These are phyloP conservation scores for Phyllosticta capitalensis DNA, from an alignment of 2,329 filamentous ascomycete species.

Conservation along the genomic window DNA sequence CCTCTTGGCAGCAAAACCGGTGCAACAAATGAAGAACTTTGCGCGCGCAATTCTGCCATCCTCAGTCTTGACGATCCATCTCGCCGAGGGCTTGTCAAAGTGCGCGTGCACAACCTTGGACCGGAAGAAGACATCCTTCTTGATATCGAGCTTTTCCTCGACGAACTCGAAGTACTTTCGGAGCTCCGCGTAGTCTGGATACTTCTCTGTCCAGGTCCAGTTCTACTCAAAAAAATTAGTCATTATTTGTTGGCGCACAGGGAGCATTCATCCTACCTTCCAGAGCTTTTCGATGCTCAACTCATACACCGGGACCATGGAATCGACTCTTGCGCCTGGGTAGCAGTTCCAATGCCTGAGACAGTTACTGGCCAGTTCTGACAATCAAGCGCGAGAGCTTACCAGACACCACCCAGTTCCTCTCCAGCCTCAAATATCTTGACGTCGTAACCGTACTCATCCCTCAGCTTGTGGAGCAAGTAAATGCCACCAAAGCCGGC, in stretches of 20 bases:
- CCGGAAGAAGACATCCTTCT: constrained; percentile 49
- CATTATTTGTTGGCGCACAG: background rate
- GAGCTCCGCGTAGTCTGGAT: constrained; percentile 44
- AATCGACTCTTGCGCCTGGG: constrained; percentile 39
- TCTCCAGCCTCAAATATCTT: constrained; percentile 33
- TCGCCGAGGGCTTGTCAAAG: constrained; percentile 39
- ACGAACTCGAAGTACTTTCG: constrained; percentile 51
- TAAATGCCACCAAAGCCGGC: constrained; percentile 35
- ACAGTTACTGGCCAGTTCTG: background rate
- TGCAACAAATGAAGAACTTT: constrained; percentile 44
- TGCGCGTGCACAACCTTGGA: constrained; percentile 44
- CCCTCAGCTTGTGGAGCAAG: constrained; percentile 31
- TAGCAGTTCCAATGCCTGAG: constrained; percentile 34
- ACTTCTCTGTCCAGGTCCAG: constrained; percentile 49
- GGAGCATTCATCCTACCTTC: constrained; percentile 21
- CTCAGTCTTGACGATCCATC: constrained; percentile 43
- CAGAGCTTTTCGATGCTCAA: constrained; percentile 39
- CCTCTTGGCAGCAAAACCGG: constrained; percentile 51
- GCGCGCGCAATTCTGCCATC: constrained; percentile 43
- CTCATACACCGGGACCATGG: constrained; percentile 38
- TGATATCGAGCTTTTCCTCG: constrained; percentile 45
- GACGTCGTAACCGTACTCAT: constrained; percentile 30
- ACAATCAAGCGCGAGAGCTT: background rate
- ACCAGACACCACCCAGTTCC: constrained; percentile 34
- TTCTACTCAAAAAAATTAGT: too few species aligned